Evolutionary conservation across 1,284 basidiomycete genomes (phyloP).

Genomic region (Gomphus sp.): DNA sequence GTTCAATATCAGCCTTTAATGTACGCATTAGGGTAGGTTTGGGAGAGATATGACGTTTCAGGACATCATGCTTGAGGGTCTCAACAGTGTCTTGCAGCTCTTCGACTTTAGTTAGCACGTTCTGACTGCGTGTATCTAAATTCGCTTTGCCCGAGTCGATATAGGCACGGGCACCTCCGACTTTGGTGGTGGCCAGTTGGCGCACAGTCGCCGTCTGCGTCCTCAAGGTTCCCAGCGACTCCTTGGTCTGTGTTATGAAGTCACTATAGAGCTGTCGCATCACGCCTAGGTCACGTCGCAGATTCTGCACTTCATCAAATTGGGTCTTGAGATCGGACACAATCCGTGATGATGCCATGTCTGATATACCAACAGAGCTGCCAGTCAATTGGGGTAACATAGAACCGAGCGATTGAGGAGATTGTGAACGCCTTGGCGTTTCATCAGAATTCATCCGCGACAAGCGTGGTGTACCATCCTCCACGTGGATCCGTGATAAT

Average conservation of each 20-base stretch:
- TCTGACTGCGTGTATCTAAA: slow-evolving; percentile 83
- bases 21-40: slow-evolving; percentile 65
- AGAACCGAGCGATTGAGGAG: slow-evolving; percentile 17
- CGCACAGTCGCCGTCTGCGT: slow-evolving; percentile 82
- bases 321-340: slow-evolving; percentile 83
- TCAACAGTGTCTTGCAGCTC: slow-evolving; percentile 92
- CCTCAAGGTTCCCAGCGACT: slow-evolving; percentile 68
- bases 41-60: slow-evolving; percentile 83
- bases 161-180: slow-evolving; percentile 81
- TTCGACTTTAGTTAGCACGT: slow-evolving; percentile 87
- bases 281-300: slow-evolving; percentile 87
- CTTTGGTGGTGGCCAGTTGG: slow-evolving; percentile 72
- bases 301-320: slow-evolving; percentile 89
- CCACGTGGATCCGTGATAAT: slow-evolving; percentile 6
- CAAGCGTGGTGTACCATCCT: neutral
- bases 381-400: slow-evolving; percentile 59
- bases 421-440: slow-evolving; percentile 16
- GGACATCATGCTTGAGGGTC: slow-evolving; percentile 84
- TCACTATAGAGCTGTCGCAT: slow-evolving; percentile 93
- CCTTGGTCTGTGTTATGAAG: slow-evolving; percentile 86
- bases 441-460: slow-evolving; percentile 15
- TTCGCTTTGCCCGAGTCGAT: slow-evolving; percentile 89
- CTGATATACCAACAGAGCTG: slow-evolving; percentile 60
- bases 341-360: slow-evolving; percentile 46
- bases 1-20: slow-evolving; percentile 67